A percentile compares a stretch with the other conserved stretches of the same genome.
phyloP scores from a whole-genome alignment of 768 basidiomycete species.

The Leccinum disarticulatum region DNA sequence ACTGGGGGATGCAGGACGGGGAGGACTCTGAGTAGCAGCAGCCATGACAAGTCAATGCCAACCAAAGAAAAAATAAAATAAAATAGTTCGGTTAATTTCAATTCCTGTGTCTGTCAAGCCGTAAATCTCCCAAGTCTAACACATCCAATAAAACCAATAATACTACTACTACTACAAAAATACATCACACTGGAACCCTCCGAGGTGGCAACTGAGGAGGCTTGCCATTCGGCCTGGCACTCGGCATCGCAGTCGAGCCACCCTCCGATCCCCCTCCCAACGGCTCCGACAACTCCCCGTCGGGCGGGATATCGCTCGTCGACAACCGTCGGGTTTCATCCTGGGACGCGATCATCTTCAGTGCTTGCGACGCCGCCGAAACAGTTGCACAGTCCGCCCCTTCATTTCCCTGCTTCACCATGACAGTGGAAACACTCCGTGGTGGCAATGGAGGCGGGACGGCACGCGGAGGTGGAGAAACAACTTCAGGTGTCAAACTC shows the following conservation, averaged over 20 bases:
- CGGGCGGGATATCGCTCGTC: conserved; percentile 6
- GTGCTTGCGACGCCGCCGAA: conserved; percentile 50
- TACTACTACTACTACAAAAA: neutral
- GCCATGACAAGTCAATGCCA: conserved; percentile 14
- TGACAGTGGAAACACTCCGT: conserved; percentile 36
- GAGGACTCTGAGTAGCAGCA: conserved; percentile 12
- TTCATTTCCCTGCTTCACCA: conserved; percentile 31
- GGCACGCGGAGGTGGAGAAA: conserved; percentile 27
- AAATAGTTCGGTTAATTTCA: conserved; percentile 16
- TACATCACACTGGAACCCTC: conserved; percentile 15
- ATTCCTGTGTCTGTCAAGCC: too few species aligned
- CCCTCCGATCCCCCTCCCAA: conserved; percentile 1
- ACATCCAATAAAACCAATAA: too few species aligned
- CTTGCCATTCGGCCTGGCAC: conserved; percentile 13
- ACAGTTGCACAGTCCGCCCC: conserved; percentile 20
- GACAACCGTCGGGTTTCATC: conserved; percentile 38
- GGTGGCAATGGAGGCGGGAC: conserved; percentile 43
- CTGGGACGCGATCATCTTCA: conserved; percentile 56
- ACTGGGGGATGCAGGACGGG: conserved; percentile 22
- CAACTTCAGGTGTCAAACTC: conserved; percentile 25
- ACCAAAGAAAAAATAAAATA: neutral
- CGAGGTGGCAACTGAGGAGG: conserved; percentile 41
- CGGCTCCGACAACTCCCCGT: conserved; percentile 6
- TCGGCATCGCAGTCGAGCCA: conserved; percentile 5
- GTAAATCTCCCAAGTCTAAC: too few species aligned